Evolutionary conservation across 2,329 filamentous ascomycete genomes (phyloP), one percentile per base, ranked within the genome.

Genomic region (Pyrenophora seminiperda): DNA sequence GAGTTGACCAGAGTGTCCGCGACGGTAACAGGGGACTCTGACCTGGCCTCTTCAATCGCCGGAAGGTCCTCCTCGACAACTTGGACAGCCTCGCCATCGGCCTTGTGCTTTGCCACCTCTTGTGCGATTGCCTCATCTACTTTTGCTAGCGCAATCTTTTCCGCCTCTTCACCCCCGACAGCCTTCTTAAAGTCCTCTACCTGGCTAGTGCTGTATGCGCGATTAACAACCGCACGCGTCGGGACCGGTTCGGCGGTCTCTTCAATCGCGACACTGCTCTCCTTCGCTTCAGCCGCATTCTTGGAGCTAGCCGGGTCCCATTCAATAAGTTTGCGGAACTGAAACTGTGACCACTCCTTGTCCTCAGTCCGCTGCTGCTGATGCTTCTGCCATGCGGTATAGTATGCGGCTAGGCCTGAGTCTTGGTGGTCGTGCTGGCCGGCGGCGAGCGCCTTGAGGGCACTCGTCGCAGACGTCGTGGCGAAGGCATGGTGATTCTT

Each of bases 261-360:
- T 49, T 73, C 70, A 41, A 66, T 53, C 11, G 55, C 63, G 13
- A 58, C 61, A 47, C 60, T 62, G 46, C 52, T 63, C 19, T 76
- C 70, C 41, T 71, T 68, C 13, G 70, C 66, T 41, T 77, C 75
- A 2, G 77, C 58, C 9, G 61, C 57, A 15, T 72, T 72, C 9
- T 75, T 70, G 11, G 74, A 63, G 17, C 71, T 73, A 33, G 75
- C 71, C 29, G 77, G 81, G 78, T 94, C 92, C 90, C 92, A 96
- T 70, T 94, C 92, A 63, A 97, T 90, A 57, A 87, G 83, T 74
- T 91, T 88, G 47, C 88, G 88, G 71, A 95, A 92, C 73, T 96
- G 89, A 66, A 91, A 95, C 72, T 96, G 91, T 34, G 87, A 87
- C 91, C 91, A 96, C 71, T 97, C 92, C 61, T 88, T 85, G 41